Base-by-base conservation (phyloP, 2,329 filamentous ascomycete genomes). In the Biscogniauxia mediterranea region DNA sequence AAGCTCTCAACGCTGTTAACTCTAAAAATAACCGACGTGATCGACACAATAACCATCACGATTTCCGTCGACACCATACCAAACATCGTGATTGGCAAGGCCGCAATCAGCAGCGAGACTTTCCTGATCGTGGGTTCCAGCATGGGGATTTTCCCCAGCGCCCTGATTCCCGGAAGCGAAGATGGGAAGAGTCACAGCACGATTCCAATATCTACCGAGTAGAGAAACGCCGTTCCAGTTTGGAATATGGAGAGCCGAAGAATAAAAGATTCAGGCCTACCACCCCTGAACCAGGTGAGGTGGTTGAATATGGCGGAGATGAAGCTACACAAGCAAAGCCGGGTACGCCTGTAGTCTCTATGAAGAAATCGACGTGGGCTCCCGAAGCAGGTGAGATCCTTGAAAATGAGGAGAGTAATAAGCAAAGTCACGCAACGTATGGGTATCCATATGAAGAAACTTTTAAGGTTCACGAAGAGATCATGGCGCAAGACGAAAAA, bases 221-320 rank as follows among this genome's bases (percentile, higher is more conserved):
- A 4, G 60, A 67, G 46, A 67, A 52, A 19, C 60, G 42, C 3
- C 9, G 55, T 46, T 57, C 59, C n/a, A 55, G 59, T 56, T 51
- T 23, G 21, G 55, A 53, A 9, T 55, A 61, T 21, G 65, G 62
- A 23, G 65, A 64, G 50, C 19, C 54, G 28, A 53, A 32, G 15
- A 61, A 52, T 20, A 70, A 70, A 52, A 67, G 64, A 52, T 54
- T 55, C 2, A 70, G 61, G 57, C 57, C 60, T 38, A 58, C 59
- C 28, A 71, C 71, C 28, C 69, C 70, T 52, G 71, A 72, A 55
- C 68, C 68, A 11, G 71, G 71, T 13, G 70, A 72, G 56, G 66
- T 72, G 28, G 51, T 65, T 11, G 65, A 66, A 46, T 28, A 46
- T 13, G 59, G 55, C 32, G 42, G 38, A 21, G 54, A 61, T 25